Conservation (phyloP, 1,284 basidiomycete species). For the Papiliotrema laurentii region DNA sequence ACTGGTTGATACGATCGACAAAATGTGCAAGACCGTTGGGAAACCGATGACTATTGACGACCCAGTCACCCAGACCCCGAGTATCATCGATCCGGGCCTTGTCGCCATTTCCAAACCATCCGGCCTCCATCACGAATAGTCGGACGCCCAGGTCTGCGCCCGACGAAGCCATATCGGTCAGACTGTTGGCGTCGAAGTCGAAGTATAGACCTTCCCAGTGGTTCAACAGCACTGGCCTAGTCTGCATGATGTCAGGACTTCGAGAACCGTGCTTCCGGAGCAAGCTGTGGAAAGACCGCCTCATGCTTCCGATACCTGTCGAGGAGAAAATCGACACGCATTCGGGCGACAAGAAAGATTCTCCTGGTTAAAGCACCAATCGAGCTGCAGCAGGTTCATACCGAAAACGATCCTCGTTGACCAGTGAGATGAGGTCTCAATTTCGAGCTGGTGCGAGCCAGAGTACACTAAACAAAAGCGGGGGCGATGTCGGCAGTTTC, state of each 20-base stretch:
- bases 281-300: conserved; percentile 22
- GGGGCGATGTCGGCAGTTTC: conserved; percentile 21
- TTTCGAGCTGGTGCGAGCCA: conserved; percentile 20
- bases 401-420: conserved; percentile 22
- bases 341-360: conserved; percentile 30
- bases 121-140: conserved; percentile 39
- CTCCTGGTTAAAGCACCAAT: conserved; percentile 20
- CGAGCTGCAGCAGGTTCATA: conserved; percentile 29
- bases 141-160: conserved; percentile 25
- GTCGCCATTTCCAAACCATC: conserved; percentile 38
- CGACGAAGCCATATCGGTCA: conserved; percentile 20
- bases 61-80: conserved; percentile 35
- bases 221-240: conserved; percentile 30
- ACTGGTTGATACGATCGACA: conserved; percentile 12
- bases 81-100: conserved; percentile 23
- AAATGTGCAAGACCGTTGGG: conserved; percentile 21
- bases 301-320: conserved; percentile 25
- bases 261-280: conserved; percentile 26
- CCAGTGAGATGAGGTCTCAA: conserved; percentile 19
- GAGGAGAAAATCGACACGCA: conserved; percentile 21
- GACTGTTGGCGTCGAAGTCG: conserved; percentile 21
- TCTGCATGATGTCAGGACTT: conserved; percentile 9
- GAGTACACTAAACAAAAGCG: conserved; percentile 30
- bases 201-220: conserved; percentile 40
- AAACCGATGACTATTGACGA: conserved; percentile 25